Evolutionary conservation across 805 yeast genomes (phyloP), one percentile per base, ranked within the genome.

Genomic region (Kuraishia hungarica): DNA sequence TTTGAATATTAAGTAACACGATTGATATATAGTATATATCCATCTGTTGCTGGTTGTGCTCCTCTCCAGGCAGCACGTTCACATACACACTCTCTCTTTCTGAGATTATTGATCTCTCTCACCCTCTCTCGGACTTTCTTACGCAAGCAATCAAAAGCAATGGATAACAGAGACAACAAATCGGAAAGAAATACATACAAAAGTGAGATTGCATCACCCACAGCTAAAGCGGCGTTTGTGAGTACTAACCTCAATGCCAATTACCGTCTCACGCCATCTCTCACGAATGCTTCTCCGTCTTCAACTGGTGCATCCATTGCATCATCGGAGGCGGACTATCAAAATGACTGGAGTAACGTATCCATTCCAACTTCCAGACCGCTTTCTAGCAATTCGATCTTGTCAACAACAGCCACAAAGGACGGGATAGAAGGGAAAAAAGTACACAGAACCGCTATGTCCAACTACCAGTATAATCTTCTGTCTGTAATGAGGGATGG

Each of bases 351-450:
- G 52, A 39, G 49, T 20, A 35, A 53, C 13, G 52, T 54, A 10
- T 39, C 64, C 8, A 6, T 35, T 11, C 55, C 67, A n/a, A 60
- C 67, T 4, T 81, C 88, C 1, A 72, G 88, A 50, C 86, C 87
- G 0, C 63, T 80, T 21, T 83, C 89, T 0, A 74, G 89, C 52
- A 77, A 79, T 51, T 81, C 87, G 23, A 78, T 87, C 39, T 64
- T 85, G n/a, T 84, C 89, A 0, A 83, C 85, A 47, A 83, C 86
- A 3, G 90, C 90, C 22, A 83, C 88, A 19, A 85, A 86, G 60
- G 90, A 86, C 65, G 90, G 91, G 0, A 67, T 84, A 2, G 89
- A 85, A 63, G 91, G 91, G 3, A 78, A 79, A 57, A 69, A 79
- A 51, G 71, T 81, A 50, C 81, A 76, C 60, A 69, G 84, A 51